These are phyloP conservation scores for Malus hybrid DNA, from an alignment of 331 rosid species.

Conservation along the genomic window DNA sequence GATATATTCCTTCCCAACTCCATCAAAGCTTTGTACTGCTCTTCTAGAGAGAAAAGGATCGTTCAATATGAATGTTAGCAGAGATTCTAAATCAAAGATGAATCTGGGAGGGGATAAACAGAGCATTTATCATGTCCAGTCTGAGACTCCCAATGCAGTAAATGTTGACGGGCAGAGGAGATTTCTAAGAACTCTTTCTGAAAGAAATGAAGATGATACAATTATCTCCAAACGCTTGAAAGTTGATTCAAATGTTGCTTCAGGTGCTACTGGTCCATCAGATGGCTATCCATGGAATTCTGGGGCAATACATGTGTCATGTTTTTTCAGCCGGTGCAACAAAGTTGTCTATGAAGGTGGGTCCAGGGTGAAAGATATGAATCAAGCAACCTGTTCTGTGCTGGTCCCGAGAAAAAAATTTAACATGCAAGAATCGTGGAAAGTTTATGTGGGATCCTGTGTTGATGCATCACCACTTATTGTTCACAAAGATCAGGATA, in stretches of 20 bases:
- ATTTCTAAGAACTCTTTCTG: slow-evolving; percentile 8
- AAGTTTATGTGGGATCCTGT: slow-evolving; percentile 76
- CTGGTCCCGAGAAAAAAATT: slow-evolving; percentile 35
- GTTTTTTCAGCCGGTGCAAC: slow-evolving; percentile 81
- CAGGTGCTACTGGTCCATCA: slow-evolving; percentile 12
- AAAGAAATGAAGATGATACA: slow-evolving; percentile 17
- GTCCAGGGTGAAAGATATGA: slow-evolving; percentile 10
- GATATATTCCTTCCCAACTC: slow-evolving; percentile 55
- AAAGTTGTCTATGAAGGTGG: slow-evolving; percentile 41
- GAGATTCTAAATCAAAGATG: slow-evolving; percentile 31
- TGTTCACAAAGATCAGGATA: slow-evolving; percentile 43
- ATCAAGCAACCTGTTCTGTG: slow-evolving; percentile 30
- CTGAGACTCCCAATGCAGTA: slow-evolving; percentile 24
- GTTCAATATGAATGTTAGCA: slow-evolving; percentile 21
- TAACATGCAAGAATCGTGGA: slow-evolving; percentile 55
- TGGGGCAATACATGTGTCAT: slow-evolving; percentile 25
- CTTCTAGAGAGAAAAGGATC: slow-evolving; percentile 50
- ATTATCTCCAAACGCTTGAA: slow-evolving; percentile 42
- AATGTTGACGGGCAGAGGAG: slow-evolving; percentile 16
- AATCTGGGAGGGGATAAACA: slow-evolving; percentile 12
- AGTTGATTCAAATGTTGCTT: slow-evolving; percentile 27
- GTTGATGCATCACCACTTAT: slow-evolving; percentile 89
- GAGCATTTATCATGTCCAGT: slow-evolving; percentile 13
- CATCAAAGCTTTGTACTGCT: slow-evolving; percentile 60
- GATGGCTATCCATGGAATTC: slow-evolving; percentile 42